Base-by-base conservation (phyloP, 768 basidiomycete genomes). In the Naganishia vaughanmartiniae region DNA sequence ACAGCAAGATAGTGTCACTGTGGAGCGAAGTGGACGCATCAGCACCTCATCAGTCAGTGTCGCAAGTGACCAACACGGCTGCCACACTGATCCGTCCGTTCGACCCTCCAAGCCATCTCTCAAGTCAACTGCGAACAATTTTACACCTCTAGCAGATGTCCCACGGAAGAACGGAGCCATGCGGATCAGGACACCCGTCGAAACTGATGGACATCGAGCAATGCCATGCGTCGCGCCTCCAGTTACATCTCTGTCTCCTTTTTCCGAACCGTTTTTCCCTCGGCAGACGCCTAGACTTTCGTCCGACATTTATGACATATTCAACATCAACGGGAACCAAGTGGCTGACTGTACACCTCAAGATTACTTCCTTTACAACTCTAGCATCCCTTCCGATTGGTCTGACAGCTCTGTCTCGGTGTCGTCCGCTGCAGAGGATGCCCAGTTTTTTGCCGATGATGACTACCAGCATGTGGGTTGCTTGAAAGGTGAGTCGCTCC, bases 401-500 rank as follows among this genome's bases (percentile, higher is more conserved):
- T 63, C 60, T 26, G 24, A 42, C 30, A 63, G 60, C 60, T 45
- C 11, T 12, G 19, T 63, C 5, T 5, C 39, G 14, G 26, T 45
- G 10, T 63, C 60, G 7, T 63, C 60, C 3, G 60, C 60, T 15
- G 60, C 39, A 4, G 39, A 26, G 19, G 60, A 63, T 21, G 60
- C 26, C 10, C 36, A 42, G 6, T 2, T 63, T 46, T 63, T 63
- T n/a, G 60, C 60, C 1, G 39, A 45, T 15, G 60, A 63, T 30
- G 60, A 63, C 21, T 63, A 63, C 42, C 21, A 63, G 26, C 4
- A 63, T 26, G 9, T 21, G 46, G 42, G 12, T 34, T 1, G n/a
- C 14, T 63, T 63, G 42, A 63, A 28, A 63, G 60, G 60, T 45
- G 24, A 42, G 60, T 63, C 1, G 19, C 4, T 33, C 39, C n/a